phyloP scores from a whole-genome alignment of 768 basidiomycete genomes.

The Calvatia gigantea region DNA sequence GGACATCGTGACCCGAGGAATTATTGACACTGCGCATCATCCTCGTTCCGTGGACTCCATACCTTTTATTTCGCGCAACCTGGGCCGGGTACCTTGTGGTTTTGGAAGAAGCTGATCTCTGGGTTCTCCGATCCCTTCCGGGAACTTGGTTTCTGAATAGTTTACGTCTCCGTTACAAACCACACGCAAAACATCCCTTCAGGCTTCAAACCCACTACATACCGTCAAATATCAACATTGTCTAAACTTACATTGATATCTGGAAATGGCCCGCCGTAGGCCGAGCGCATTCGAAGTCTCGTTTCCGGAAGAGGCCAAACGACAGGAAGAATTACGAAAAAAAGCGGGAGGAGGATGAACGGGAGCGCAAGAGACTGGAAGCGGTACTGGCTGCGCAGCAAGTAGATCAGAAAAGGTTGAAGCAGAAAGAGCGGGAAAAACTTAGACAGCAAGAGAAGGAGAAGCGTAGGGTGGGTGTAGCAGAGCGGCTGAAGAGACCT shows the following conservation, averaged over 20 bases:
- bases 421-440: conserved; percentile 4
- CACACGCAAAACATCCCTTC: not conserved
- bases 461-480: not conserved
- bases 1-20: too few species aligned
- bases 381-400: not conserved
- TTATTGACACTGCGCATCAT: too few species aligned
- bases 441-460: not conserved
- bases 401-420: conserved; percentile 6
- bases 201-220: too few species aligned
- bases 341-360: conserved; percentile 10
- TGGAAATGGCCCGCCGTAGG: conserved; percentile 34
- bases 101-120: too few species aligned
- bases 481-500: not conserved
- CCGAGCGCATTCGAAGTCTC: conserved; percentile 55
- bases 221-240: too few species aligned
- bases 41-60: too few species aligned
- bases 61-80: too few species aligned
- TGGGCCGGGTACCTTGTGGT: too few species aligned
- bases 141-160: too few species aligned
- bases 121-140: too few species aligned
- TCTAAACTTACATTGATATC: not conserved
- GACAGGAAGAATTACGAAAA: conserved; percentile 3
- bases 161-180: too few species aligned
- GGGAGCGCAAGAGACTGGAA: conserved; percentile 1
- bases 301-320: conserved; percentile 38